Percentiles rank a stretch among this genome's conserved stretches.
Conservation (phyloP, 2,329 filamentous ascomycete species). For the Colletotrichum sp. region DNA sequence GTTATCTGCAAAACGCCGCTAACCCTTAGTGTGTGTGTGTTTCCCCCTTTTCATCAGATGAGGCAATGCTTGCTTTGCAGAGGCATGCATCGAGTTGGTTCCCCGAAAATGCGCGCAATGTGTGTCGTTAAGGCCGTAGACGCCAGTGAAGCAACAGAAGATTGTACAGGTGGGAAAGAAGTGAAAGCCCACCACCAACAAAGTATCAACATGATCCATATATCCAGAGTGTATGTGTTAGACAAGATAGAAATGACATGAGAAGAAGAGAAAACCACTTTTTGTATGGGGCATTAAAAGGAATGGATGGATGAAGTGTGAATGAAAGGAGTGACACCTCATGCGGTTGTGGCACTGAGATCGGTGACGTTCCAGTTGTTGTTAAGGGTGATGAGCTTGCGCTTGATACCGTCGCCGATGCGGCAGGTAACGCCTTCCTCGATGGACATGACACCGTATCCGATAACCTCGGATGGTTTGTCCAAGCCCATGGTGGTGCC, state of each 20-base stretch:
- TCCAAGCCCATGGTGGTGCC: conserved; percentile 40
- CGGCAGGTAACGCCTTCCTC: conserved; percentile 45
- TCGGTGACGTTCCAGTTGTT: conserved; percentile 42
- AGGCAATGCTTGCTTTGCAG: not conserved
- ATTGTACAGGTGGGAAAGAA: conserved; percentile 2
- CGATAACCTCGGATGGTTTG: conserved; percentile 42
- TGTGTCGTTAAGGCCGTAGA: not conserved
- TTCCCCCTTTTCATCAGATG: not conserved
- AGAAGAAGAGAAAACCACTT: conserved; percentile 8
- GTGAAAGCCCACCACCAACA: not conserved
- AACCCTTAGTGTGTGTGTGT: not conserved
- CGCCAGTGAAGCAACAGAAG: not conserved
- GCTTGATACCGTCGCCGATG: conserved; percentile 49
- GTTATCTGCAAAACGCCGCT: not conserved
- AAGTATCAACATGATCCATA: not conserved
- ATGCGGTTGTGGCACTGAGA: conserved; percentile 8
- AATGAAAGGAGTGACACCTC: not conserved
- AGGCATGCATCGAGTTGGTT: not conserved
- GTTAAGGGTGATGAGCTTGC: conserved; percentile 43
- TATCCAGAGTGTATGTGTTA: not conserved
- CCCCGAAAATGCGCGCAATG: not conserved
- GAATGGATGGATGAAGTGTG: not conserved
- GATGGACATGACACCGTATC: conserved; percentile 44
- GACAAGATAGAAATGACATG: not conserved
- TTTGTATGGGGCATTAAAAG: not conserved